These are phyloP conservation scores for Penicillium olsonii DNA, from an alignment of 2,329 filamentous ascomycete genomes.

Conservation along the genomic window DNA sequence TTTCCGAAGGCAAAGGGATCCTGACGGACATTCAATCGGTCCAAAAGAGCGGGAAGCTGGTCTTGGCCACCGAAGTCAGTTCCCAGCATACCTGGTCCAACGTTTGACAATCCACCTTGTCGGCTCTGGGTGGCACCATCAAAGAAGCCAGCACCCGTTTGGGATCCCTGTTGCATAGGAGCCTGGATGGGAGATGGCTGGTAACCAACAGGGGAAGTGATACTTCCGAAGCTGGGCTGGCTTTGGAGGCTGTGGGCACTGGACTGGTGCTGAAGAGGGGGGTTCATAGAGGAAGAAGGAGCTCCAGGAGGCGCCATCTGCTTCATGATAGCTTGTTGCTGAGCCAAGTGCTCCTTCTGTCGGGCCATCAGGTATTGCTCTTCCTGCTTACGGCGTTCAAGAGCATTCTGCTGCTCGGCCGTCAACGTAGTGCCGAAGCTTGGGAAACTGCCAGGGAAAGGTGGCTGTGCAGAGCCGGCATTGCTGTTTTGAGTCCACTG, in stretches of 20 bases:
- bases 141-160: slow-evolving; percentile 67
- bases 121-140: slow-evolving; percentile 53
- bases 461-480: slow-evolving; percentile 72
- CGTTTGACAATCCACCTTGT: slow-evolving; percentile 44
- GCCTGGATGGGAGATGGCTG: slow-evolving; percentile 62
- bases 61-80: slow-evolving; percentile 65
- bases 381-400: slow-evolving; percentile 95
- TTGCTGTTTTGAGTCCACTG: slow-evolving; percentile 51
- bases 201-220: slow-evolving; percentile 79
- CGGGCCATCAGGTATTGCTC: slow-evolving; percentile 96
- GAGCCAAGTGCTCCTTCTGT: slow-evolving; percentile 88
- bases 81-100: slow-evolving; percentile 45
- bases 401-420: slow-evolving; percentile 94
- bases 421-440: slow-evolving; percentile 93
- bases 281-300: slow-evolving; percentile 53
- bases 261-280: slow-evolving; percentile 84
- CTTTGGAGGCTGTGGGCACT: slow-evolving; percentile 95
- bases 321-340: slow-evolving; percentile 76
- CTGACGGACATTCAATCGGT: slow-evolving; percentile 63
- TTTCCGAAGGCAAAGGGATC: slow-evolving; percentile 51
- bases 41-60: slow-evolving; percentile 65
- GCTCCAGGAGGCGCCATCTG: slow-evolving; percentile 68
- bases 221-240: slow-evolving; percentile 94
- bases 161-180: slow-evolving; percentile 57
- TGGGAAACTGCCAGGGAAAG: slow-evolving; percentile 89